Conservation (phyloP, 805 yeast species). For the Barnettozyma salicaria region DNA sequence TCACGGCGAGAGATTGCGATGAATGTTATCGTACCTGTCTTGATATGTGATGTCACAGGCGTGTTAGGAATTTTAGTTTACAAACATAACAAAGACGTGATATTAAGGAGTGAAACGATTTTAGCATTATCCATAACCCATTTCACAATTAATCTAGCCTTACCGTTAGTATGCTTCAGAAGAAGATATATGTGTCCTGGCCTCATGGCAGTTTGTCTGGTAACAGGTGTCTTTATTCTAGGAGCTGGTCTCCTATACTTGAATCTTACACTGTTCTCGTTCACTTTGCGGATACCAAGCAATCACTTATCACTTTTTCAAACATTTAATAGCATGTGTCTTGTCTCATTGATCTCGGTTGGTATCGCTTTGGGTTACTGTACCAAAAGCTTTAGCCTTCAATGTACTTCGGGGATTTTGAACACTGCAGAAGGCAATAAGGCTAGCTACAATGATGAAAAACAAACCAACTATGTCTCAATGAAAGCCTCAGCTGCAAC, state of each 20-base stretch:
- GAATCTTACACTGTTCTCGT: conserved; percentile 2
- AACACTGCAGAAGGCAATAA: background rate
- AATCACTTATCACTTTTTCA: conserved; percentile 2
- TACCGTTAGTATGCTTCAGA: conserved; percentile 3
- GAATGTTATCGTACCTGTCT: background rate
- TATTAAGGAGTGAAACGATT: conserved; percentile 1
- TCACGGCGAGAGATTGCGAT: background rate
- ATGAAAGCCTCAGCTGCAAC: conserved; percentile 26
- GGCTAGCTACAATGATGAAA: too few relatives aligned
- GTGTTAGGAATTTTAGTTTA: conserved; percentile 11
- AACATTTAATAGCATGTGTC: conserved; percentile 10
- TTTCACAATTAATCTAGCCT: conserved; percentile 6
- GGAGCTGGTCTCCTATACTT: conserved; percentile 24
- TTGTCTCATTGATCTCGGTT: conserved; percentile 8
- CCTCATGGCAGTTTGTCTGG: background rate
- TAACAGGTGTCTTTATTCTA: conserved; percentile 14
- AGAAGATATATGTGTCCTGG: background rate
- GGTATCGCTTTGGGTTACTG: conserved; percentile 9
- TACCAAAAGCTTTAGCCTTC: background rate
- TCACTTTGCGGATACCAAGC: background rate
- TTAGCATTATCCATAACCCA: conserved; percentile 5
- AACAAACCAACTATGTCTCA: conserved; percentile 11
- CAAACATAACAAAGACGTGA: conserved; percentile 1
- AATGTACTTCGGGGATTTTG: too few relatives aligned
- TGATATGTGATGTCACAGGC: conserved; percentile 15